Evolutionary conservation across 2,329 filamentous ascomycete genomes (phyloP).

Genomic region (Nemania bipapillata): DNA sequence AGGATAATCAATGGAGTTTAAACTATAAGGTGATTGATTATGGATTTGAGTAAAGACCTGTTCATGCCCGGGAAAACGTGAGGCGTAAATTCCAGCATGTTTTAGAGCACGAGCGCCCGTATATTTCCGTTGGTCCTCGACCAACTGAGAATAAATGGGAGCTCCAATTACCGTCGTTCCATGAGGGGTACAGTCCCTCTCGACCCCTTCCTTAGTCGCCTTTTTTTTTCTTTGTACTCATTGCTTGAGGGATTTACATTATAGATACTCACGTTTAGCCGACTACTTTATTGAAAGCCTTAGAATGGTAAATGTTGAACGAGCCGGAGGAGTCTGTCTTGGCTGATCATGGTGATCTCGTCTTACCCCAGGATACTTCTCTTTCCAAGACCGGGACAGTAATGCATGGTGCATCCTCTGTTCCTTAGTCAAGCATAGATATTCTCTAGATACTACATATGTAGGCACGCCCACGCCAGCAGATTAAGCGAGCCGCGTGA

Average conservation of each 20-base stretch:
- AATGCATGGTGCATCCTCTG: not conserved
- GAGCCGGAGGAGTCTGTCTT: not conserved
- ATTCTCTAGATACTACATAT: not conserved
- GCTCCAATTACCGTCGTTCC: too few species aligned
- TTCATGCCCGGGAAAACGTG: constrained; percentile 23
- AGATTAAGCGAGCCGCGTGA: constrained; percentile 21
- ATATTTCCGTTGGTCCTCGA: not conserved
- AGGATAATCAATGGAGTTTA: constrained; percentile 26
- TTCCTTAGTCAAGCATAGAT: not conserved
- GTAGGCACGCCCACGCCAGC: too few species aligned
- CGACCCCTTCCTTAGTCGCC: not conserved
- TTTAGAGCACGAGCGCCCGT: constrained; percentile 19
- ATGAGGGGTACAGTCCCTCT: not conserved
- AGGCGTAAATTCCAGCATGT: constrained; percentile 29
- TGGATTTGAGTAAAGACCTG: constrained; percentile 36
- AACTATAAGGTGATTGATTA: constrained; percentile 36
- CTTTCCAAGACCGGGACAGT: not conserved
- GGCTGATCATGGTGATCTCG: constrained; percentile 6
- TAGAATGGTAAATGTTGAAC: not conserved
- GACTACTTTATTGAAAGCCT: not conserved
- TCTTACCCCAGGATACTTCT: not conserved
- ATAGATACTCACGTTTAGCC: not conserved
- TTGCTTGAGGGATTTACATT: not conserved
- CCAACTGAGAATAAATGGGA: not conserved
- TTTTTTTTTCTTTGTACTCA: not conserved